phyloP scores from a whole-genome alignment of 2,329 filamentous ascomycete genomes.

The Penicillium sp. region DNA sequence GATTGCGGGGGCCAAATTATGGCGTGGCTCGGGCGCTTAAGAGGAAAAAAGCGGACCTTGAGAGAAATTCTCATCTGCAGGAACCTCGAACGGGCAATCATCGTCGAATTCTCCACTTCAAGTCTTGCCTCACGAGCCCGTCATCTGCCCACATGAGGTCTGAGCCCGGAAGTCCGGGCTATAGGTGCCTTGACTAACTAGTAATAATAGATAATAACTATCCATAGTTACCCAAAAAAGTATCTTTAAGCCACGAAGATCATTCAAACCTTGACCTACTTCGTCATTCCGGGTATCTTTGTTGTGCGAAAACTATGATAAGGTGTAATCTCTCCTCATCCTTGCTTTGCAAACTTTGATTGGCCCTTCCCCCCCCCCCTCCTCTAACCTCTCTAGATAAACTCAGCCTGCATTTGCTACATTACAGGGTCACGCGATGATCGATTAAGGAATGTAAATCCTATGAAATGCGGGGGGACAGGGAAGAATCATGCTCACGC shows the following conservation, averaged over 20 bases:
- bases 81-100: constrained; percentile 22
- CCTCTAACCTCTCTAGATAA: constrained; percentile 5
- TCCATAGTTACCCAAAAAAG: neutral
- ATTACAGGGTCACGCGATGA: constrained; percentile 7
- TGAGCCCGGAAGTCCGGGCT: neutral
- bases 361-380: neutral
- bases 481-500: constrained; percentile 4
- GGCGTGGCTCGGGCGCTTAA: constrained; percentile 25
- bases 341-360: neutral
- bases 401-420: constrained; percentile 2
- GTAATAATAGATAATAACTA: neutral
- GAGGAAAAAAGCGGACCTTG: constrained; percentile 10
- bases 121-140: constrained; percentile 7
- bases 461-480: constrained; percentile 9
- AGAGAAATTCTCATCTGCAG: constrained; percentile 17
- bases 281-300: neutral
- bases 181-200: constrained; percentile 3
- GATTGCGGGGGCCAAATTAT: constrained; percentile 12
- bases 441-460: constrained; percentile 5
- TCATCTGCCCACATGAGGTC: constrained; percentile 13
- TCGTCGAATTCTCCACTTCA: constrained; percentile 5
- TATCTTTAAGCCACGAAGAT: neutral
- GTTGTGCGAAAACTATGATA: neutral
- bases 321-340: neutral
- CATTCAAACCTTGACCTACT: neutral